These are phyloP conservation scores for Penicillium rolfsii DNA, from an alignment of 2,329 filamentous ascomycete species.

Conservation along the genomic window DNA sequence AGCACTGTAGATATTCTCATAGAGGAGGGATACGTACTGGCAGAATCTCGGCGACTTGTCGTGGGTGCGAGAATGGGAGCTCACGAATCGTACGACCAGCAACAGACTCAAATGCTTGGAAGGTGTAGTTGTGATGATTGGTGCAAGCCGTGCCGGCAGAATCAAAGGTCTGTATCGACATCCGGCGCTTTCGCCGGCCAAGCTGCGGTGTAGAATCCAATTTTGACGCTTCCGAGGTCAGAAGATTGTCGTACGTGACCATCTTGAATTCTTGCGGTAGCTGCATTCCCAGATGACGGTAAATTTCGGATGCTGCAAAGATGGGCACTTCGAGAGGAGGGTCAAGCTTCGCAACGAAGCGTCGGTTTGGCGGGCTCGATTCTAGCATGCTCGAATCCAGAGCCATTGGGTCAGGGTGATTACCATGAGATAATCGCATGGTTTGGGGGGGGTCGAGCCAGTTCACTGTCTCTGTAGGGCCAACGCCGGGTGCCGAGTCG, in stretches of 20 bases:
- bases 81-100: conserved; percentile 46
- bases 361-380: conserved; percentile 46
- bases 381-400: conserved; percentile 44
- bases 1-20: conserved; percentile 9
- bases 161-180: conserved; percentile 39
- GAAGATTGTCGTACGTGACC: conserved; percentile 43
- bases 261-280: conserved; percentile 47
- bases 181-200: conserved; percentile 38
- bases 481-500: conserved; percentile 28
- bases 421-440: conserved; percentile 37
- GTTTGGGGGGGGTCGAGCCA: conserved; percentile 46
- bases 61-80: conserved; percentile 50
- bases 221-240: conserved; percentile 40
- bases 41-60: conserved; percentile 49
- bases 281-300: conserved; percentile 44
- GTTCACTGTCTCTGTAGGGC: conserved; percentile 37
- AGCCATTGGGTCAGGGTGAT: conserved; percentile 41
- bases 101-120: conserved; percentile 48
- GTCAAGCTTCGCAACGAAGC: conserved; percentile 49
- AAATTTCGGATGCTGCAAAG: conserved; percentile 46
- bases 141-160: conserved; percentile 33
- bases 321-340: conserved; percentile 49
- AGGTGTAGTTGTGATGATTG: conserved; percentile 48
- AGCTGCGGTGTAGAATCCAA: conserved; percentile 31
- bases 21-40: conserved; percentile 37